Evolutionary conservation across 164 flowering plant genomes (phyloP).

Genomic region (Liriodendron chinense): DNA sequence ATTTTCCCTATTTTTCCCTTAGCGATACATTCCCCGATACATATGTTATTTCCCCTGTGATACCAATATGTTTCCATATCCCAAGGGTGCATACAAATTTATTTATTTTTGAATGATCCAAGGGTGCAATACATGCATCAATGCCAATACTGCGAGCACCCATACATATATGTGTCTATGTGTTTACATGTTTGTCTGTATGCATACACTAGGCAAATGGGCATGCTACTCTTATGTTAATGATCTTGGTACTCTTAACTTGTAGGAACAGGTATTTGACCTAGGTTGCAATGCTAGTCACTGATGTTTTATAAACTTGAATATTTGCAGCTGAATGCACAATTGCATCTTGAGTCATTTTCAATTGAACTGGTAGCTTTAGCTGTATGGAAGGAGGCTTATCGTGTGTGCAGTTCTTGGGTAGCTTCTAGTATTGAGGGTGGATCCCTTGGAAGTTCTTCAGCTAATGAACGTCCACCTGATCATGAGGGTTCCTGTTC

Average conservation of each 20-base stretch:
- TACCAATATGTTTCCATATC: too few species aligned
- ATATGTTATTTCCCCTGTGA: too few species aligned
- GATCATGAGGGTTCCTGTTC: conserved; percentile 5
- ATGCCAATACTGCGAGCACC: too few species aligned
- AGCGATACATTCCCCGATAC: too few species aligned
- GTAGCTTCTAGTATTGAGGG: conserved; percentile 16
- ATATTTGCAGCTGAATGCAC: conserved; percentile 38
- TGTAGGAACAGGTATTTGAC: background rate
- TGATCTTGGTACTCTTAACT: background rate
- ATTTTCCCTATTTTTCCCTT: too few species aligned
- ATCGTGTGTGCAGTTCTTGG: conserved; percentile 35
- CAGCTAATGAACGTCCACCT: conserved; percentile 13
- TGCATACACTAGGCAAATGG: too few species aligned
- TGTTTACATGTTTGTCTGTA: too few species aligned
- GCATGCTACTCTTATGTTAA: too few species aligned
- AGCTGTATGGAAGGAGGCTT: conserved; percentile 50
- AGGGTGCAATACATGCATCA: too few species aligned
- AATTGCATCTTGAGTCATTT: conserved; percentile 39
- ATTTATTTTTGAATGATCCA: too few species aligned
- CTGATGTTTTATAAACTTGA: conserved; percentile 8
- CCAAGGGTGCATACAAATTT: too few species aligned
- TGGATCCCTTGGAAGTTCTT: conserved; percentile 19
- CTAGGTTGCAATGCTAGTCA: background rate
- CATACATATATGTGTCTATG: too few species aligned
- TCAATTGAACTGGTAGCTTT: conserved; percentile 46